Percentiles rank a stretch among this genome's conserved stretches.
Evolutionary conservation across 768 basidiomycete genomes (phyloP).

Genomic region (Naganishia kalamii): DNA sequence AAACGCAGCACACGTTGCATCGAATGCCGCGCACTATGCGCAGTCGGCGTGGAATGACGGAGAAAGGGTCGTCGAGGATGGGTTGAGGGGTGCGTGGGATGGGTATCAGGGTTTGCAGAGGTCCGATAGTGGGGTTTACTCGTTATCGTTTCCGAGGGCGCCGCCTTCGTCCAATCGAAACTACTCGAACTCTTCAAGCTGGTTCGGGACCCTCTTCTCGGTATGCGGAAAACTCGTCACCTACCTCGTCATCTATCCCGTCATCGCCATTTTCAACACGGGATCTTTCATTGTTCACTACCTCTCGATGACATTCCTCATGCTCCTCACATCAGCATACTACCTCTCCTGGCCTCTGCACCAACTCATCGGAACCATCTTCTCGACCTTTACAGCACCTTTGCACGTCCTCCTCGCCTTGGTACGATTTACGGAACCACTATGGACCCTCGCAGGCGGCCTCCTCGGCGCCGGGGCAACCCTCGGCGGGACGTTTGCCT

Average conservation of each 20-base stretch:
- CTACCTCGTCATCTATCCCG: conserved; percentile 11
- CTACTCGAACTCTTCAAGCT: not conserved
- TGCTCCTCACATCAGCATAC: conserved; percentile 15
- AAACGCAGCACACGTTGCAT: not conserved
- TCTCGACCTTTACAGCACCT: not conserved
- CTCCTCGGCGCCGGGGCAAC: not conserved
- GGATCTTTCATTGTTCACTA: conserved; percentile 2
- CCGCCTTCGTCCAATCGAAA: not conserved
- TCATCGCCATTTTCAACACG: not conserved
- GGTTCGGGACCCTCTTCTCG: not conserved
- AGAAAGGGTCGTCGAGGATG: conserved; percentile 1
- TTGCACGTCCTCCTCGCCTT: not conserved
- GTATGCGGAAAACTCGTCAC: not conserved
- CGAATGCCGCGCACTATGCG: not conserved
- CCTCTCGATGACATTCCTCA: conserved; percentile 7
- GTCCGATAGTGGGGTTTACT: not conserved
- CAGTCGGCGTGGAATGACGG: not conserved
- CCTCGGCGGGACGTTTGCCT: not conserved
- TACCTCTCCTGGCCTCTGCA: conserved; percentile 4
- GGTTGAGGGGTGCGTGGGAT: conserved; percentile 10
- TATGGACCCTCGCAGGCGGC: not conserved
- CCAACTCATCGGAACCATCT: not conserved
- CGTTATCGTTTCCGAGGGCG: conserved; percentile 3
- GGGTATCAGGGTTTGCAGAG: not conserved
- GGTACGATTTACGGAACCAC: not conserved